Percentiles rank a stretch among this genome's conserved stretches.
These are phyloP conservation scores for Boletellus sp. DNA, from an alignment of 768 basidiomycete species.

Conservation along the genomic window DNA sequence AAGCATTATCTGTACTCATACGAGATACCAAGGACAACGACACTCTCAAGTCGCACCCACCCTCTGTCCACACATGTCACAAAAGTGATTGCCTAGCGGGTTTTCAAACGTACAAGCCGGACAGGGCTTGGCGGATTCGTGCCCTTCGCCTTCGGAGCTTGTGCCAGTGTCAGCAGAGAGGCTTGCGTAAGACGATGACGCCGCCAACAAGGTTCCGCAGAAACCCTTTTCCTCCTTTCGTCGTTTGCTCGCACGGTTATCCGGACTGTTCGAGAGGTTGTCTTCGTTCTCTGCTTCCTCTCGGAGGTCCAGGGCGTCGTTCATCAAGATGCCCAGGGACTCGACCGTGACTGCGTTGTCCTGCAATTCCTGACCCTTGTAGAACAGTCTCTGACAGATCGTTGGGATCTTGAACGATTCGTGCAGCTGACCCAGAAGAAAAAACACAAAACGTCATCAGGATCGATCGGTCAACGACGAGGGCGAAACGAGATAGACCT, in stretches of 20 bases:
- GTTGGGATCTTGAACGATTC: slow-evolving; percentile 63
- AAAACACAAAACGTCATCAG: background rate
- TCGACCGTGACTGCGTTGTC: slow-evolving; percentile 52
- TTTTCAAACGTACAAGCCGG: slow-evolving; percentile 59
- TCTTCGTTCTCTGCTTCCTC: slow-evolving; percentile 60
- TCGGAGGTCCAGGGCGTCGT: slow-evolving; percentile 64
- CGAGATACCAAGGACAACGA: slow-evolving; percentile 26
- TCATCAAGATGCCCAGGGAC: slow-evolving; percentile 54
- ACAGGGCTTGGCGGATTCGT: slow-evolving; percentile 42
- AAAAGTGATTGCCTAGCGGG: slow-evolving; percentile 37
- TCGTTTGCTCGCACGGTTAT: slow-evolving; percentile 37
- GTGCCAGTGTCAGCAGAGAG: slow-evolving; percentile 31
- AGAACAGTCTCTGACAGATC: slow-evolving; percentile 70
- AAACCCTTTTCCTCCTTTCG: slow-evolving; percentile 64
- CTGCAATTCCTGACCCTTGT: slow-evolving; percentile 57
- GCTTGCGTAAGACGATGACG: slow-evolving; percentile 30
- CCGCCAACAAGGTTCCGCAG: slow-evolving; percentile 66
- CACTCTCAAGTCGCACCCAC: slow-evolving; percentile 26
- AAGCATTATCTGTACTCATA: slow-evolving; percentile 36
- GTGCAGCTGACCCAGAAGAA: slow-evolving; percentile 47
- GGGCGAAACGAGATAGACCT: slow-evolving; percentile 40
- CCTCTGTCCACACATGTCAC: slow-evolving; percentile 42
- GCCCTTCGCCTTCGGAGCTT: slow-evolving; percentile 33
- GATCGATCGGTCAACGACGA: background rate
- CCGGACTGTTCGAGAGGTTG: slow-evolving; percentile 50